Evolutionary conservation across 2,329 filamentous ascomycete genomes (phyloP).

Genomic region (Cladosporium sp.): DNA sequence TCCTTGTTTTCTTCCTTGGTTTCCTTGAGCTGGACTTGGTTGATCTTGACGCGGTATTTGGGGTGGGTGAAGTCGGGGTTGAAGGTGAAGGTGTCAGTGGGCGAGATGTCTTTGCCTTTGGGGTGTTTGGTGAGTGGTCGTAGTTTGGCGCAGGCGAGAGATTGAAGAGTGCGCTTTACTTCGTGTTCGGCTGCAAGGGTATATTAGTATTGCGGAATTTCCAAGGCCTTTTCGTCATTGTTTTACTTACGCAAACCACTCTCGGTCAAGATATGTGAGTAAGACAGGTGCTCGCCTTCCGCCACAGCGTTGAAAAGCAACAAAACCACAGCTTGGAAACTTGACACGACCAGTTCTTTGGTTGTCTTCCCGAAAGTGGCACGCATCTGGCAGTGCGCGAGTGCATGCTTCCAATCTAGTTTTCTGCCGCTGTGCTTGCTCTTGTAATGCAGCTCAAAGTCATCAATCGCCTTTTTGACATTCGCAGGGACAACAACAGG

Average conservation of each 20-base stretch:
- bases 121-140: constrained; percentile 83
- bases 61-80: constrained; percentile 75
- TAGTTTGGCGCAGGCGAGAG: constrained; percentile 85
- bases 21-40: constrained; percentile 96
- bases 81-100: constrained; percentile 80
- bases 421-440: constrained; percentile 84
- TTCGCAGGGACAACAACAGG: constrained; percentile 72
- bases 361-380: constrained; percentile 75
- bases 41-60: constrained; percentile 94
- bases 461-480: constrained; percentile 72
- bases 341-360: constrained; percentile 88
- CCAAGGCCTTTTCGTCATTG: neutral
- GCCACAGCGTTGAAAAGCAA: constrained; percentile 80
- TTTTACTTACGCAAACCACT: constrained; percentile 66
- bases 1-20: constrained; percentile 93
- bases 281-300: constrained; percentile 65
- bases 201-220: constrained; percentile 21
- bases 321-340: constrained; percentile 88
- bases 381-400: constrained; percentile 87
- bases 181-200: constrained; percentile 62
- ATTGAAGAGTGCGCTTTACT: constrained; percentile 87
- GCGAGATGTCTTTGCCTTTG: constrained; percentile 71
- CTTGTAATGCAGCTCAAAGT: constrained; percentile 84
- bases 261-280: constrained; percentile 70
- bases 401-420: constrained; percentile 85